Evolutionary conservation across 2,329 filamentous ascomycete species (phyloP), one percentile per base, ranked within the genome.

Genomic region (Venturia effusa): DNA sequence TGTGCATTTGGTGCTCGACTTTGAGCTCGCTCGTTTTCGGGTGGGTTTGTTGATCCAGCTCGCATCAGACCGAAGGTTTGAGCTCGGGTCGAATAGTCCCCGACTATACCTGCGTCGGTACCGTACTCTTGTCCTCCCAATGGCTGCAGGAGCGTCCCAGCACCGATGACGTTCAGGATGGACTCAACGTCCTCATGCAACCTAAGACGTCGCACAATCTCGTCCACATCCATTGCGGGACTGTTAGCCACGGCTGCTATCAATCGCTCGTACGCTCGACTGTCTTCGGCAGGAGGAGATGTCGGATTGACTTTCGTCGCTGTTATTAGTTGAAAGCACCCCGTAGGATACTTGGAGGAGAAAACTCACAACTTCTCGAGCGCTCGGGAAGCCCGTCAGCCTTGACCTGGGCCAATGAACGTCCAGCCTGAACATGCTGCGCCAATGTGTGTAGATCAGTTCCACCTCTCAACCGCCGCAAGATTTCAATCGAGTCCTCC

Each of bases 341-440:
- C 30, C 17, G 15, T 30, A 30, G 24, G 40, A 61, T 19, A 34
- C 2, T 43, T 17, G 37, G 37, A 37, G 51, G 43, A 37, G 40
- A 57, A 30, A 57, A 60, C 65, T 67, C 60, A 67, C 66, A 66
- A 37, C 63, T 57, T 24, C 60, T 61, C 37, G 51, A 57, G 19
- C 7, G 4, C 15, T 60, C 59, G 30, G 57, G 48, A 37, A 61
- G 59, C 48, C 54, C 54, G 19, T 66, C 63, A n/a, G 30, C 60
- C 45, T 64, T 60, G 30, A 67, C 67, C 37, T 66, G 62, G 11
- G 64, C 54, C 34, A 68, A 64, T 17, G 63, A 37, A 19, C 61
- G 60, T 45, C 67, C 64, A 43, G 66, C 67, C 45, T 66, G 67
- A 45, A 67, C 61, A 22, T 68, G 64, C 32, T 68, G 67, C 19